Conservation (phyloP, 352 stramenopile genomes). For the Aphanomyces invadans region DNA sequence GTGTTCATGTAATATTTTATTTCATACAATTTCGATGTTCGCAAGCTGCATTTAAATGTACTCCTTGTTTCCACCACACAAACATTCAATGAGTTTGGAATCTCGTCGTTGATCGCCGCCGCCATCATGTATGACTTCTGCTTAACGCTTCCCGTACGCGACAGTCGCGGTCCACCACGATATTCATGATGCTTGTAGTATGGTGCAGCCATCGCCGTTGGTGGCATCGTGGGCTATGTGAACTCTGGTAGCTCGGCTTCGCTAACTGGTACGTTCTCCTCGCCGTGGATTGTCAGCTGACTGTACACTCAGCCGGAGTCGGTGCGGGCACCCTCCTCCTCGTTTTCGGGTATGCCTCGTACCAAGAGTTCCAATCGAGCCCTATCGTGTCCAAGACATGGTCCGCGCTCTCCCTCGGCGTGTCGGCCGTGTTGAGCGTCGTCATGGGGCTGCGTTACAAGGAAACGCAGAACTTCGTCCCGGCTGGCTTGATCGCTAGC, state of each 20-base stretch:
- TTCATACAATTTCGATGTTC: too few species aligned
- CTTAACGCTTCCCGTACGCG: slow-evolving; percentile 73
- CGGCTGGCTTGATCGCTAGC: slow-evolving; percentile 48
- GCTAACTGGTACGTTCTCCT: slow-evolving; percentile 25
- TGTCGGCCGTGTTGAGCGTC: slow-evolving; percentile 58
- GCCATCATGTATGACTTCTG: slow-evolving; percentile 80
- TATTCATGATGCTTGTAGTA: slow-evolving; percentile 14
- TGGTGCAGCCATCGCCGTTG: slow-evolving; percentile 13
- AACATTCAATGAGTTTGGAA: background rate
- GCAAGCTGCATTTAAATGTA: too few species aligned
- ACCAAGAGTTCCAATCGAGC: slow-evolving; percentile 77
- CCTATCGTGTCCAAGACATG: slow-evolving; percentile 74
- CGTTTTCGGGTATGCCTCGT: slow-evolving; percentile 76
- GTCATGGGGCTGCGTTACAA: slow-evolving; percentile 73
- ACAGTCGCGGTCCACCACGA: background rate
- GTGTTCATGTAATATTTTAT: too few species aligned
- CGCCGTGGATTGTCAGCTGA: too few species aligned
- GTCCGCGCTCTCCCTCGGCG: slow-evolving; percentile 52
- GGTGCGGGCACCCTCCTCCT: slow-evolving; percentile 61
- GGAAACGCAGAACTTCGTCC: slow-evolving; percentile 66
- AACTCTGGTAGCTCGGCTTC: slow-evolving; percentile 67
- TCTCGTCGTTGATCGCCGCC: background rate
- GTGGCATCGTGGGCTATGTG: slow-evolving; percentile 47
- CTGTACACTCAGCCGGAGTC: slow-evolving; percentile 40
- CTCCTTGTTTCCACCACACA: too few species aligned